Conservation (phyloP, 2,329 filamentous ascomycete species). For the Aspergillaceae sp. region DNA sequence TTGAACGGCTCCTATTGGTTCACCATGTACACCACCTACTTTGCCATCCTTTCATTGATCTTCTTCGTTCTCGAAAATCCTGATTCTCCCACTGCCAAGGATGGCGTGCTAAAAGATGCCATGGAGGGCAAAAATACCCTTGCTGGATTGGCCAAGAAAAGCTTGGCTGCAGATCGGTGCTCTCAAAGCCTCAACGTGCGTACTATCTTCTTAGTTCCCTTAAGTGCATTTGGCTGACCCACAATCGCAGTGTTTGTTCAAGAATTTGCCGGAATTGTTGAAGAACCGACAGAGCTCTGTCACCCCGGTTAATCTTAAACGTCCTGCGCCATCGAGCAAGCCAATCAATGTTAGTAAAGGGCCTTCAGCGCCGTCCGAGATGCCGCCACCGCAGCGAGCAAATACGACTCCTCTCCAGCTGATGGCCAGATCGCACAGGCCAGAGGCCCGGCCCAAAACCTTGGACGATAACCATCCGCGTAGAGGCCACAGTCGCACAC, state of each 20-base stretch:
- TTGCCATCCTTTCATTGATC: constrained; percentile 55
- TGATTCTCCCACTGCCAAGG: constrained; percentile 53
- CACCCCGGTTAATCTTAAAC: constrained; percentile 41
- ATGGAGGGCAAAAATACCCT: constrained; percentile 76
- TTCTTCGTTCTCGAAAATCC: constrained; percentile 59
- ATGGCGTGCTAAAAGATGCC: constrained; percentile 72
- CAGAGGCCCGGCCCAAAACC: constrained; percentile 20
- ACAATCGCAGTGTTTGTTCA: constrained; percentile 61
- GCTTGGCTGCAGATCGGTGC: constrained; percentile 81
- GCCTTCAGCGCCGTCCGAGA: constrained; percentile 11
- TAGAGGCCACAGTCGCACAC: neutral
- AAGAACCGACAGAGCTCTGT: constrained; percentile 46
- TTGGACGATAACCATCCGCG: constrained; percentile 21
- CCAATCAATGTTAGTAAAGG: constrained; percentile 3
- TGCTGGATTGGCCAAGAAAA: constrained; percentile 67
- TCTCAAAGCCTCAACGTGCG: constrained; percentile 57
- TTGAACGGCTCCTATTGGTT: constrained; percentile 60
- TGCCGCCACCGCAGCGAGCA: constrained; percentile 24
- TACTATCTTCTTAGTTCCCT: neutral
- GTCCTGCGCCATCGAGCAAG: constrained; percentile 29
- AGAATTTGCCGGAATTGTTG: constrained; percentile 67
- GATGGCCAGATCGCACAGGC: constrained; percentile 15
- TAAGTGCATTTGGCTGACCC: constrained; percentile 2
- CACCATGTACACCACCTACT: constrained; percentile 61
- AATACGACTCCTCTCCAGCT: constrained; percentile 34